A percentile compares a stretch with the other conserved stretches of the same genome.
phyloP scores from a whole-genome alignment of 1,284 basidiomycete species.

The Mycena sp. region DNA sequence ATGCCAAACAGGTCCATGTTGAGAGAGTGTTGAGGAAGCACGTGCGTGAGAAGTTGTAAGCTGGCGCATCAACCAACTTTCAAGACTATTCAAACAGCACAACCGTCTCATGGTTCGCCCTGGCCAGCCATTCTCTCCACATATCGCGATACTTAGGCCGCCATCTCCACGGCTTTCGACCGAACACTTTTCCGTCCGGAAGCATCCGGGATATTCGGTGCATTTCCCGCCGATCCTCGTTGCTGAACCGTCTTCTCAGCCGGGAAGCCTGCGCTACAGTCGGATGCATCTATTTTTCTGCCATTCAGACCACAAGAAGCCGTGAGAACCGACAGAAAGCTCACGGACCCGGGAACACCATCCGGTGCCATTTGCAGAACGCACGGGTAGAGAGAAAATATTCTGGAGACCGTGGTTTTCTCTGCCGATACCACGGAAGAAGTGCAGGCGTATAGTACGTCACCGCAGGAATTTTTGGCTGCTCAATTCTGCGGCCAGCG shows the following conservation, averaged over 20 bases:
- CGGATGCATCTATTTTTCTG: constrained; percentile 21
- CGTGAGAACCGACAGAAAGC: not conserved
- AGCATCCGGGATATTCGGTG: constrained; percentile 31
- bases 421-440: constrained; percentile 19
- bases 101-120: constrained; percentile 2
- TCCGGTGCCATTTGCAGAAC: constrained; percentile 34
- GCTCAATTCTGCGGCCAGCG: not conserved
- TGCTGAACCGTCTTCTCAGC: constrained; percentile 20
- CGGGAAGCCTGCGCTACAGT: constrained; percentile 20
- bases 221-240: constrained; percentile 27
- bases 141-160: constrained; percentile 26
- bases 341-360: constrained; percentile 33
- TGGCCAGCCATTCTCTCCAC: constrained; percentile 29
- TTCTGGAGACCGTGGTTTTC: not conserved
- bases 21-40: too few relatives aligned
- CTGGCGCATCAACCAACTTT: too few relatives aligned
- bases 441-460: constrained; percentile 29
- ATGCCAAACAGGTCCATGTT: too few relatives aligned
- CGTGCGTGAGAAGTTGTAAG: too few relatives aligned
- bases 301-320: not conserved
- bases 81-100: too few relatives aligned
- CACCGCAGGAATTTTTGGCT: constrained; percentile 16
- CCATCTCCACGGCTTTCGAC: constrained; percentile 3
- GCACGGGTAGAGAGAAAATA: constrained; percentile 29
- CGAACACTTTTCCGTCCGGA: constrained; percentile 25